A percentile compares a stretch with the other conserved stretches of the same genome.
Conservation (phyloP, 1,139 yeast genomes). For the Candida sp. region DNA sequence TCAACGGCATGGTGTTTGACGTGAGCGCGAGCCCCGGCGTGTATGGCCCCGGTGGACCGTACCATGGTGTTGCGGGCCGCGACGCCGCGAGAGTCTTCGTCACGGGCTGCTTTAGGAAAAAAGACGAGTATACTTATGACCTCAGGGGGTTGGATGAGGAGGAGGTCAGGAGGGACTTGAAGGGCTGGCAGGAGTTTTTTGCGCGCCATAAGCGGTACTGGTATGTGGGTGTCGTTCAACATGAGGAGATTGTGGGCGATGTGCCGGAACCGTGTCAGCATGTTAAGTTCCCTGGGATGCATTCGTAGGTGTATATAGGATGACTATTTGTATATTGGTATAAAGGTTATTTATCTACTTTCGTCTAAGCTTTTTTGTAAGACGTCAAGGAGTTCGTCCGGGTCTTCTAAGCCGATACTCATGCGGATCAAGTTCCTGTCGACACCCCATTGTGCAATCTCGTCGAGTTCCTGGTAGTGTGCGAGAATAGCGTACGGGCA, state of each 20-base stretch:
- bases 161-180: conserved; percentile 34
- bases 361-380: conserved; percentile 59
- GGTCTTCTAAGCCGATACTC: conserved; percentile 82
- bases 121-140: conserved; percentile 68
- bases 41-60: conserved; percentile 73
- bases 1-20: conserved; percentile 74
- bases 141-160: conserved; percentile 58
- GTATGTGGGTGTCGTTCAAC: conserved; percentile 62
- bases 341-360: not conserved
- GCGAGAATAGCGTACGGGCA: conserved; percentile 94
- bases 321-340: not conserved
- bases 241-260: conserved; percentile 35
- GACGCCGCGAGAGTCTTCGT: conserved; percentile 79
- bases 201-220: conserved; percentile 55
- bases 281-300: conserved; percentile 34
- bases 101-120: conserved; percentile 72
- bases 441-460: conserved; percentile 84
- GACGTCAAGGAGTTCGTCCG: conserved; percentile 56
- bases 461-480: conserved; percentile 84
- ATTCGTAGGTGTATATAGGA: not conserved
- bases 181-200: conserved; percentile 59
- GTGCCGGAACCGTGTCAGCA: conserved; percentile 44
- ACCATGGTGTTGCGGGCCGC: conserved; percentile 63
- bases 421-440: conserved; percentile 81
- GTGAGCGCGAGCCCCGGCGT: conserved; percentile 57